Base-by-base conservation (phyloP, 1,284 basidiomycete genomes). In the Cystobasidium slooffiae region DNA sequence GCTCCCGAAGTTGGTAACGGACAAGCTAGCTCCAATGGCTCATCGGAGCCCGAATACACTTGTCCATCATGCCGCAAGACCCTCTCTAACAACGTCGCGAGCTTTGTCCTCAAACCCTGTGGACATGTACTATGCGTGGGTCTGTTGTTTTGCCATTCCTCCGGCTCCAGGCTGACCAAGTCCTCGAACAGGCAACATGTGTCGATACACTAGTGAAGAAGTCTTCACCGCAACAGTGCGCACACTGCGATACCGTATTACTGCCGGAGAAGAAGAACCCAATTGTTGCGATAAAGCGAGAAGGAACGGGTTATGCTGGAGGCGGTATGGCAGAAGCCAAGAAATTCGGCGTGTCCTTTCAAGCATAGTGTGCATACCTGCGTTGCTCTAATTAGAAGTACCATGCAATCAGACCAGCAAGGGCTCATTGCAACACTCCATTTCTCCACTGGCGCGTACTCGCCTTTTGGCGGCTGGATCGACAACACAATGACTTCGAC, bases 41-140 rank as follows among this genome's bases (percentile, higher is more conserved):
- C 87, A 46, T 87, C 88, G 6, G 81, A 85, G 51, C 79, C 77
- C 64, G 85, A 87, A 72, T 86, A 90, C 1, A 90, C 93, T 80
- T 97, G 94, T 78, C 93, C 93, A 0, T 91, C 90, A 20, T 97
- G 95, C 84, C 92, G 93, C 80, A 91, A 91, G 81, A 86, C 86
- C 53, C 83, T 97, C 47, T 92, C 91, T 0, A 96, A 95, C 80
- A 90, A 87, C 73, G 85, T 86, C 20, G 84, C 89, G 8, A 85
- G 90, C 80, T 87, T 88, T 81, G 77, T 76, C 12, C 56, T 80
- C 43, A 76, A 75, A 44, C 74, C 78, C 1, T 80, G 79, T 44
- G 79, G 79, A 6, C 74, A 80, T 55, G 78, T 79, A 5, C 72
- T 80, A 7, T 80, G 79, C 77, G 39, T 62, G 44, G 41, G 46